Evolutionary conservation across 2,329 filamentous ascomycete genomes (phyloP).

Genomic region (Aspergillus spinulosporus): DNA sequence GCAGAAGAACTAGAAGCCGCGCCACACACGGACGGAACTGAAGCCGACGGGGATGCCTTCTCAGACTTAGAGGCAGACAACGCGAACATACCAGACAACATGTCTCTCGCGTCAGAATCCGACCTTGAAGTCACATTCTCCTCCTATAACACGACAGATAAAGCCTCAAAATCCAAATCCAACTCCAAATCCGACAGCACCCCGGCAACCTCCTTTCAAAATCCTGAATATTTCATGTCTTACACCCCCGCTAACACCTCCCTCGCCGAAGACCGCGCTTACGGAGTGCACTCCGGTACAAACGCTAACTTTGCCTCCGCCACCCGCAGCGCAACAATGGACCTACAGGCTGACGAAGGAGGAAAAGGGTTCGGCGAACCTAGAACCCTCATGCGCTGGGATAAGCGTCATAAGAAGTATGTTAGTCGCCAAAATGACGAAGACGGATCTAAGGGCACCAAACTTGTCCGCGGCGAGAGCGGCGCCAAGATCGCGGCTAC

Average conservation of each 20-base stretch:
- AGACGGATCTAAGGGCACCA: constrained; percentile 76
- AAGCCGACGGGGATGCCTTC: constrained; percentile 43
- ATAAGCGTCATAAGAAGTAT: constrained; percentile 95
- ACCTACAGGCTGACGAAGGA: constrained; percentile 84
- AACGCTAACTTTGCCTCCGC: constrained; percentile 79
- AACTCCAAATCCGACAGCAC: constrained; percentile 51
- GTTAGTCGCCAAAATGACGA: constrained; percentile 89
- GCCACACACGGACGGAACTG: constrained; percentile 9
- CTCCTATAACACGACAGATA: constrained; percentile 54
- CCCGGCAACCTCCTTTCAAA: constrained; percentile 62
- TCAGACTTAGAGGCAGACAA: constrained; percentile 42
- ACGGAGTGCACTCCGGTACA: constrained; percentile 84
- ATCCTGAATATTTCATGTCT: constrained; percentile 92
- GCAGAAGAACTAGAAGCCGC: constrained; percentile 25
- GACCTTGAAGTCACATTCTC: constrained; percentile 72
- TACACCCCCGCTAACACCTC: constrained; percentile 83
- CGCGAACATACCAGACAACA: constrained; percentile 44
- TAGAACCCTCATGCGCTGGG: constrained; percentile 82
- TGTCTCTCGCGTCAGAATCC: constrained; percentile 60
- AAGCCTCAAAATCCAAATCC: constrained; percentile 29
- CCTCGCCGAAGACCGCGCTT: constrained; percentile 83
- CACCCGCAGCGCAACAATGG: constrained; percentile 86
- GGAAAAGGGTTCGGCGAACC: constrained; percentile 75
- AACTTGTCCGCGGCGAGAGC: constrained; percentile 81
- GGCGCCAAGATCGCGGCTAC: constrained; percentile 94